Evolutionary conservation across 208 protist genomes (phyloP).

Genomic region (Crithidia brevicula): DNA sequence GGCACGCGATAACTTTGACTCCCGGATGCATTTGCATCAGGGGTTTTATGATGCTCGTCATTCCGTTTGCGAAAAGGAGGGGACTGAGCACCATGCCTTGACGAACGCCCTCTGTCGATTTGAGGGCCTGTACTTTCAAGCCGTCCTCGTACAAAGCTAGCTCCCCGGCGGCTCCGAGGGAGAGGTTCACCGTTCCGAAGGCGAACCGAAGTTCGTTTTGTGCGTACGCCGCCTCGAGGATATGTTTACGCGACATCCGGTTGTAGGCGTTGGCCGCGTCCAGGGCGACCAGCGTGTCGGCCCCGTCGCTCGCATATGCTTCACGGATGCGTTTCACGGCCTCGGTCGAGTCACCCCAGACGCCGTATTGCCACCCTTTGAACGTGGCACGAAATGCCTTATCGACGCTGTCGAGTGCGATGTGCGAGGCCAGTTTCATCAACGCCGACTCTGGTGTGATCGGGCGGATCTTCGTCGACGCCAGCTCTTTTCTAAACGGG

Average conservation of each 20-base stretch:
- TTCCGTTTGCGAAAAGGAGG: constrained; percentile 36
- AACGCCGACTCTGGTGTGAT: constrained; percentile 42
- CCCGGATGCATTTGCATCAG: not conserved
- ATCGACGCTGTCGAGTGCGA: constrained; percentile 23
- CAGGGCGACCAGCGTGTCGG: constrained; percentile 31
- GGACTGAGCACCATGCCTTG: constrained; percentile 46
- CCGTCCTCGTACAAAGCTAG: constrained; percentile 36
- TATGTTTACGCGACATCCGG: not conserved
- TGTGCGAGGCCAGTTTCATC: constrained; percentile 28
- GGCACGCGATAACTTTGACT: constrained; percentile 30
- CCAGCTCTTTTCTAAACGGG: constrained; percentile 28
- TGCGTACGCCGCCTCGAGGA: constrained; percentile 19
- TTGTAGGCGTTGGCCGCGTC: constrained; percentile 50
- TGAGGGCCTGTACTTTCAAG: not conserved
- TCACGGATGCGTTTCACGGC: constrained; percentile 19
- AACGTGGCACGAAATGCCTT: not conserved
- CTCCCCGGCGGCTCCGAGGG: constrained; percentile 16
- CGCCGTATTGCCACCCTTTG: constrained; percentile 19
- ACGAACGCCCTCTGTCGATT: constrained; percentile 31
- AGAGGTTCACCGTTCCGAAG: constrained; percentile 25
- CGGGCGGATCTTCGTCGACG: constrained; percentile 18
- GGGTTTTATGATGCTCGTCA: constrained; percentile 3
- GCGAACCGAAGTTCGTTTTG: not conserved
- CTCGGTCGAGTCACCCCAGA: constrained; percentile 24
- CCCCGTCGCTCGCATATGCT: not conserved